Evolutionary conservation across 1,284 basidiomycete genomes (phyloP).

Genomic region (Fomitopsis pinicola): DNA sequence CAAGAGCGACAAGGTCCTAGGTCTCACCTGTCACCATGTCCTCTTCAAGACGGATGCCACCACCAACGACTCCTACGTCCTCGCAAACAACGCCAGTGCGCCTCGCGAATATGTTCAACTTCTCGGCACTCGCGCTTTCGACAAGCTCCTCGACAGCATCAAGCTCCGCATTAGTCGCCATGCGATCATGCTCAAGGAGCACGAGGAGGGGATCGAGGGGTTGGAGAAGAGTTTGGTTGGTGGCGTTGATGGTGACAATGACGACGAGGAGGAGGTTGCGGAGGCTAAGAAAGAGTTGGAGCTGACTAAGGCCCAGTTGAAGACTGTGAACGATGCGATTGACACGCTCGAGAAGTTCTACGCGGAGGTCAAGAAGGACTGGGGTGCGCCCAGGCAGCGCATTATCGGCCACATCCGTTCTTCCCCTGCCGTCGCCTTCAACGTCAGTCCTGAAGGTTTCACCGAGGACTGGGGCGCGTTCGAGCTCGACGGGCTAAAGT

Average conservation of each 20-base stretch:
- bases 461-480: constrained; percentile 18
- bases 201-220: not conserved
- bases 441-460: constrained; percentile 11
- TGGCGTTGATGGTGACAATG: not conserved
- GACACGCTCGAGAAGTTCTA: constrained; percentile 11
- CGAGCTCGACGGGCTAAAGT: constrained; percentile 13
- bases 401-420: constrained; percentile 28
- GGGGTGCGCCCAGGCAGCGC: constrained; percentile 19
- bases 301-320: not conserved
- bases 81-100: not conserved
- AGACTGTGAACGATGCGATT: constrained; percentile 7
- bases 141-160: constrained; percentile 7
- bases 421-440: constrained; percentile 23
- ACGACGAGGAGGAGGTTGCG: constrained; percentile 10
- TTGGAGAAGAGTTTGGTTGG: not conserved
- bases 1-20: constrained; percentile 16
- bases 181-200: not conserved
- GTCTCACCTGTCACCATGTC: constrained; percentile 23
- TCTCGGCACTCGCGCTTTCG: constrained; percentile 11
- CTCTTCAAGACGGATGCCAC: constrained; percentile 13
- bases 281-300: constrained; percentile 1
- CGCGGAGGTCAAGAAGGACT: constrained; percentile 16
- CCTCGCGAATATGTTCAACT: constrained; percentile 8
- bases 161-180: constrained; percentile 3
- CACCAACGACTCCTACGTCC: constrained; percentile 10